Base-by-base conservation (phyloP, 2,329 filamentous ascomycete species). In the Monilinia polystroma region DNA sequence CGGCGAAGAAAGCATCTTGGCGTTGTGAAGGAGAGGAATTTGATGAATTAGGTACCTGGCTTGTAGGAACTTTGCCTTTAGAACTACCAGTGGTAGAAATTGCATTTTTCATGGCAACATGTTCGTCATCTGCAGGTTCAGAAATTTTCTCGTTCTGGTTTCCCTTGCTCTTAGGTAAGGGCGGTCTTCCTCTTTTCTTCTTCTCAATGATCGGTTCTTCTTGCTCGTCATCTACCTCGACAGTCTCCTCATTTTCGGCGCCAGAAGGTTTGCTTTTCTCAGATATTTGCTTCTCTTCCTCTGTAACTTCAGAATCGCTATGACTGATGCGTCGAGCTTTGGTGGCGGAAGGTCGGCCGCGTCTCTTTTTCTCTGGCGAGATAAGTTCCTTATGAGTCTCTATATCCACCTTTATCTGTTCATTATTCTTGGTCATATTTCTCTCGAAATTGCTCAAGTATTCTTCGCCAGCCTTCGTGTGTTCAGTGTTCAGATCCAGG, bases 1-100 rank as follows among this genome's bases (percentile, higher is more conserved):
- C 75, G 11, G 69, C 68, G 47, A 72, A 69, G 35, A 75, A 51
- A 5, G 72, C 63, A 54, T 75, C 71, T 58, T 74, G 71, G 20
- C 62, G 68, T 41, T 70, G 70, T 10, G 67, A 68, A 16, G 53
- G 35, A 1, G 53, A 29, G 35, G 11, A 38, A 3, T 35, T 49
- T 49, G 41, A 29, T 20, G 32, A 59, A n/a, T 12, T 51, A 10
- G 63, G 41, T n/a, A n/a, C 2, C 11, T 43, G 43, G 18, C n/a
- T 59, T 43, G 8, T 53, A 12, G 53, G 29, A 23, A 32, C 11
- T n/a, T 51, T 38, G 11, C 12, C 20, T 23, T 32, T 59, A n/a
- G n/a, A 23, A 41, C 14, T 47, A 26, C 20, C 6, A 5, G 4
- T 26, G 11, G 12, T n/a, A 4, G 63, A 38, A 38, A 1, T 47